A percentile compares a stretch with the other conserved stretches of the same genome.
Evolutionary conservation across 1,139 yeast genomes (phyloP).

Genomic region (Candida tunisiensis): DNA sequence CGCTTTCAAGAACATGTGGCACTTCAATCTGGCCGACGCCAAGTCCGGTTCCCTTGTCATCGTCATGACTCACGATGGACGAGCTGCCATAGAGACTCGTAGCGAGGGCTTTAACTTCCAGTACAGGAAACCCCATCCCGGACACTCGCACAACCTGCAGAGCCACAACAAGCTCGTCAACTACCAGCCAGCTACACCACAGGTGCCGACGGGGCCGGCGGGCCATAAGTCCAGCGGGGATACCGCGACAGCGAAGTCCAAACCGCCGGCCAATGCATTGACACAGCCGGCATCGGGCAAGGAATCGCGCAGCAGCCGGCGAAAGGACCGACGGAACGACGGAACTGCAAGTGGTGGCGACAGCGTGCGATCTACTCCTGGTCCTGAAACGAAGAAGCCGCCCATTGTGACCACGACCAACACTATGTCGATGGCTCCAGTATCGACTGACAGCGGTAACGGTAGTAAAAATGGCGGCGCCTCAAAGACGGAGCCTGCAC

Average conservation of each 20-base stretch:
- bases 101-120: conserved; percentile 34
- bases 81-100: conserved; percentile 24
- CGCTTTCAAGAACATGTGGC: conserved; percentile 67
- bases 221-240: conserved; percentile 1
- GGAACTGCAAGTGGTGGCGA: too few relatives aligned
- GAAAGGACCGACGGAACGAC: conserved; percentile 3
- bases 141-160: too few relatives aligned
- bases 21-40: conserved; percentile 55
- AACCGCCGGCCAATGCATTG: neutral
- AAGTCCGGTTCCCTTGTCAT: conserved; percentile 27
- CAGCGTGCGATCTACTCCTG: too few relatives aligned
- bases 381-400: too few relatives aligned
- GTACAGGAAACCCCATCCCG: neutral
- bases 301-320: conserved; percentile 1
- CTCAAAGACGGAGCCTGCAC: too few relatives aligned
- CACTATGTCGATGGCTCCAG: too few relatives aligned
- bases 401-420: too few relatives aligned
- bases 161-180: too few relatives aligned
- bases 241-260: neutral
- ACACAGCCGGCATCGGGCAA: neutral
- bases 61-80: conserved; percentile 24
- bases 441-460: too few relatives aligned
- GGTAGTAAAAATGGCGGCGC: too few relatives aligned
- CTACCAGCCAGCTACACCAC: too few relatives aligned
- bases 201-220: too few relatives aligned